Percentiles rank a stretch among this genome's conserved stretches.
Evolutionary conservation across 352 stramenopile species (phyloP).

Genomic region (Phytophthora pluvialis): DNA sequence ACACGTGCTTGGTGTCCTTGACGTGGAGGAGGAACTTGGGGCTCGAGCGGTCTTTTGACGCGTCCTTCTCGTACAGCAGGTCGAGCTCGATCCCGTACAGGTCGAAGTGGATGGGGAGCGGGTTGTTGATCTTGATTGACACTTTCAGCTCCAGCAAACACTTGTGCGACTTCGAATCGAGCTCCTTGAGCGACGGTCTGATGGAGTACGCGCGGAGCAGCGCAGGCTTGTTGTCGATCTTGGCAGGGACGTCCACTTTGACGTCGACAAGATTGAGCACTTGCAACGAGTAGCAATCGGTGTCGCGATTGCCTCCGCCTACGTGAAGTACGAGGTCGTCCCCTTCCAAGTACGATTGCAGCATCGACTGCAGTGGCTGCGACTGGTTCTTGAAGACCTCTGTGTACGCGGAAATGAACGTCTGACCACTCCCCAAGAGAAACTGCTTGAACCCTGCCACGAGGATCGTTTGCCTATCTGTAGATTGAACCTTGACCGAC

Average conservation of each 20-base stretch:
- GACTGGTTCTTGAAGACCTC: constrained; percentile 71
- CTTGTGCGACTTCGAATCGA: constrained; percentile 75
- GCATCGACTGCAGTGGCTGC: constrained; percentile 64
- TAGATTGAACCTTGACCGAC: constrained; percentile 56
- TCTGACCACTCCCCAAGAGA: constrained; percentile 66
- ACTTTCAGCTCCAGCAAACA: constrained; percentile 79
- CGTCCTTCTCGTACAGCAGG: constrained; percentile 62
- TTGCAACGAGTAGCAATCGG: constrained; percentile 70
- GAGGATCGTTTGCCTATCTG: constrained; percentile 51
- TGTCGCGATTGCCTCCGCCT: constrained; percentile 50
- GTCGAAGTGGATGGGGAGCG: constrained; percentile 78
- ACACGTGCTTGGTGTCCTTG: constrained; percentile 54
- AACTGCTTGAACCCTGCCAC: constrained; percentile 77
- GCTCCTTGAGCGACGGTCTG: constrained; percentile 66
- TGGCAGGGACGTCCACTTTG: constrained; percentile 65
- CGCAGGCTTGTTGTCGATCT: constrained; percentile 73
- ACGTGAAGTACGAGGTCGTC: constrained; percentile 71
- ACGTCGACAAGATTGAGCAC: constrained; percentile 72
- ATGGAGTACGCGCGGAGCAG: constrained; percentile 72
- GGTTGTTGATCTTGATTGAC: constrained; percentile 79
- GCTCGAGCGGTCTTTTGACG: not conserved
- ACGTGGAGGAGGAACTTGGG: constrained; percentile 57
- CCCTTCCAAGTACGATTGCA: constrained; percentile 74
- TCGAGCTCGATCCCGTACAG: constrained; percentile 76
- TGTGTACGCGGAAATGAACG: constrained; percentile 83